Evolutionary conservation across 2,329 filamentous ascomycete species (phyloP), one percentile per base, ranked within the genome.

Genomic region (Colletotrichum tropicale): DNA sequence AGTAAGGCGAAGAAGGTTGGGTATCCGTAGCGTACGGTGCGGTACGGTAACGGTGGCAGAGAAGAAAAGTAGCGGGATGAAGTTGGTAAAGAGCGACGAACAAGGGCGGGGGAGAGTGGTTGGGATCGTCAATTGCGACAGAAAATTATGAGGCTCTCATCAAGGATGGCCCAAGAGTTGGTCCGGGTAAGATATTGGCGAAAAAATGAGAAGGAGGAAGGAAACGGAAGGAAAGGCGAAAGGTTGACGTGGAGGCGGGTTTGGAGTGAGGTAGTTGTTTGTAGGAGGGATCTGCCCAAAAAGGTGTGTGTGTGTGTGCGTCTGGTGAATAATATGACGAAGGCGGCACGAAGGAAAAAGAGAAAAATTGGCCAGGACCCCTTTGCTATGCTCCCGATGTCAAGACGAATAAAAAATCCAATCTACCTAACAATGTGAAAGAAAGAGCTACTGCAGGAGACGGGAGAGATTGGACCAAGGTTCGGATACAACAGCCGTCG

Each of bases 351-450:
- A 28, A 16, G 28, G 12, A 21, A 21, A 3, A 0, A 21, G 10
- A 61, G 32, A 28, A 62, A 13, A 52, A 21, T 58, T 68, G 66
- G 58, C 18, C 61, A 52, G 68, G 61, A 61, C 67, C 61, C 52
- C 52, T 74, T 71, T 60, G 68, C 68, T 48, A 36, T 71, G 68
- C 52, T 66, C 60, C 66, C 43, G 52, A 30, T 69, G 36, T 69
- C 66, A 71, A 60, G 28, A 36, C 52, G 60, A 64, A 62, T 36
- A 55, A 55, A 36, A 71, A 71, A 60, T 12, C 18, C 38, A 48
- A 48, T 66, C 48, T 48, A 65, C 52, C 52, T 60, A n/a, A 38
- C 2, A 38, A 66, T 32, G 61, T 64, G 72, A 28, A 62, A 75
- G 69, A 64, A n/a, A 48, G 38, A 21, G 38, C 38, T 48, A 43